Evolutionary conservation across 805 yeast genomes (phyloP).

Genomic region (Wickerhamomyces bovis): DNA sequence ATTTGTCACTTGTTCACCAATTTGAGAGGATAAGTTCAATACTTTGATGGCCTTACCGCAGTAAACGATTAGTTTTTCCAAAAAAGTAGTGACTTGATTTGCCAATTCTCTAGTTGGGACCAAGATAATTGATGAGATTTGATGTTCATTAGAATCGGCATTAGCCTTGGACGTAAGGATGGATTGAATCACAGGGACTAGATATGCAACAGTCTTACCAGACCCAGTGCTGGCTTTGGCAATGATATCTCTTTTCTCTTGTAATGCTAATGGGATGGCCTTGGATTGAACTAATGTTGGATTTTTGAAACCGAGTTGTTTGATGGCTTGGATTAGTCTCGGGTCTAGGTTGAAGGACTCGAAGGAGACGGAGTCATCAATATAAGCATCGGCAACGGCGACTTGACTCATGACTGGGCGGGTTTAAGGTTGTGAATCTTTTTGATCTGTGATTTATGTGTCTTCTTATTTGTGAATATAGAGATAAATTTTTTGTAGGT

Average conservation of each 20-base stretch:
- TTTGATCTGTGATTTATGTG: background rate
- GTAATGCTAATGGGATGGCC: slow-evolving; percentile 87
- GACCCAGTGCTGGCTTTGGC: slow-evolving; percentile 95
- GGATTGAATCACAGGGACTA: slow-evolving; percentile 79
- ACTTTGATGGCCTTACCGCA: slow-evolving; percentile 61
- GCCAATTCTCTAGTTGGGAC: slow-evolving; percentile 94
- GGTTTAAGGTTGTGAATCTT: background rate
- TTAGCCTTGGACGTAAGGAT: slow-evolving; percentile 43
- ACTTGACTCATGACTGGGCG: slow-evolving; percentile 16
- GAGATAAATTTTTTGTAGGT: background rate
- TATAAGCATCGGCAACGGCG: slow-evolving; percentile 61
- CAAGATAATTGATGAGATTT: slow-evolving; percentile 45
- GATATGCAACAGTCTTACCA: slow-evolving; percentile 90
- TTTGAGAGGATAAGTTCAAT: slow-evolving; percentile 57
- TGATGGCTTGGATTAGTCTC: slow-evolving; percentile 77
- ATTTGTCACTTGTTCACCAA: slow-evolving; percentile 63
- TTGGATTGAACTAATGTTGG: slow-evolving; percentile 90
- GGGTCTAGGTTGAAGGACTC: slow-evolving; percentile 77
- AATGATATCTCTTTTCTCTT: slow-evolving; percentile 84
- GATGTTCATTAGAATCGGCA: slow-evolving; percentile 21
- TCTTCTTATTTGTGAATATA: background rate
- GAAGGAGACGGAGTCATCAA: slow-evolving; percentile 67
- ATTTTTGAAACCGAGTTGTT: slow-evolving; percentile 68
- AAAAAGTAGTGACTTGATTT: slow-evolving; percentile 70
- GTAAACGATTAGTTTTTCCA: slow-evolving; percentile 61